Percentiles rank a stretch among this genome's conserved stretches.
phyloP scores from a whole-genome alignment of 768 basidiomycete genomes.

The Xanthoconium purpureum region DNA sequence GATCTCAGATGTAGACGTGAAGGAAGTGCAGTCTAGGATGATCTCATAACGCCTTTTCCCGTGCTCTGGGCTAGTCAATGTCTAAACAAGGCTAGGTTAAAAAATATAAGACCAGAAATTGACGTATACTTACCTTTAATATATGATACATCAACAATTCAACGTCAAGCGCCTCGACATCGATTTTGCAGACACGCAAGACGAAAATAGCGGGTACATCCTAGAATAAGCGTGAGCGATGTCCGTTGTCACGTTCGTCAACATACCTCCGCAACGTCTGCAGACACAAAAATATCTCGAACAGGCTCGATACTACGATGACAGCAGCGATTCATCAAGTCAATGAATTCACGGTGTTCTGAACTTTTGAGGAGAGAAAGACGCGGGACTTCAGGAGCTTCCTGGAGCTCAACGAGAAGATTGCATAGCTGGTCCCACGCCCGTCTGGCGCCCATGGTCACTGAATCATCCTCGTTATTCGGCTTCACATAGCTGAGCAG shows the following conservation, averaged over 20 bases:
- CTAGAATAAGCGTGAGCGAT: constrained; percentile 21
- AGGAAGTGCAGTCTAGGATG: constrained; percentile 79
- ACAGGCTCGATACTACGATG: constrained; percentile 62
- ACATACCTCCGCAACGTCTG: constrained; percentile 45
- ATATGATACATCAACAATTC: constrained; percentile 77
- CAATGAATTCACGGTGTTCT: constrained; percentile 62
- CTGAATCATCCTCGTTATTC: constrained; percentile 49
- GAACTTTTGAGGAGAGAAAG: constrained; percentile 46
- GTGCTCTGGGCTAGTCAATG: constrained; percentile 47
- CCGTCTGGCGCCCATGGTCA: constrained; percentile 65
- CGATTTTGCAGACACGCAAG: constrained; percentile 63
- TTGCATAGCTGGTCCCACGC: constrained; percentile 82
- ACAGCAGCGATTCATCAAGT: constrained; percentile 62
- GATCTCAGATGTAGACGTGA: constrained; percentile 70
- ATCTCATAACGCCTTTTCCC: constrained; percentile 58
- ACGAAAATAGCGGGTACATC: constrained; percentile 54
- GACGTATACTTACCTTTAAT: constrained; percentile 51
- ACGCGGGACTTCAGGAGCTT: constrained; percentile 63
- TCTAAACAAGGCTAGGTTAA: constrained; percentile 36
- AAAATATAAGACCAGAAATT: background rate
- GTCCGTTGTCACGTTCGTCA: background rate
- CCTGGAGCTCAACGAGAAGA: constrained; percentile 74
- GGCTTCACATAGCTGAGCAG: constrained; percentile 69
- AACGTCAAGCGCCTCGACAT: constrained; percentile 76
- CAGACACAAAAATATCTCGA: constrained; percentile 62